Evolutionary conservation across 2,329 filamentous ascomycete genomes (phyloP).

Genomic region (Fusarium sp.): DNA sequence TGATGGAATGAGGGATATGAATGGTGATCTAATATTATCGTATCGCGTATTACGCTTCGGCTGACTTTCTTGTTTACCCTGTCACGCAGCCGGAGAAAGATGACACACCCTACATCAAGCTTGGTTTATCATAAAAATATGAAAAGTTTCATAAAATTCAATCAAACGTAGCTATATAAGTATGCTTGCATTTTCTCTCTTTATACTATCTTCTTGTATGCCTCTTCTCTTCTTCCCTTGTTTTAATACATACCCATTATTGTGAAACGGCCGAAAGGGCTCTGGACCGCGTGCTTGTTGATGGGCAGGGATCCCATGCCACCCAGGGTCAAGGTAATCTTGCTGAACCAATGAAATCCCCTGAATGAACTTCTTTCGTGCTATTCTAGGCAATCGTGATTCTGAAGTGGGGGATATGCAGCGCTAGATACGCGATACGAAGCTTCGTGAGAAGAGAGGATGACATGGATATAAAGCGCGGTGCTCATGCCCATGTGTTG

Average conservation of each 20-base stretch:
- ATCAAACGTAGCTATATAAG: too few species aligned
- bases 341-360: conserved; percentile 6
- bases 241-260: too few species aligned
- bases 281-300: not conserved
- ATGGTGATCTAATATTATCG: not conserved
- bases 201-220: too few species aligned
- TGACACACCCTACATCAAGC: too few species aligned
- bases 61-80: not conserved
- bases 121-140: too few species aligned
- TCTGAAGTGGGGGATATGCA: not conserved
- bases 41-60: not conserved
- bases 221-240: too few species aligned
- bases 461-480: not conserved
- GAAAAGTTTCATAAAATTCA: too few species aligned
- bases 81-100: not conserved
- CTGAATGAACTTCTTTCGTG: not conserved
- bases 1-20: not conserved
- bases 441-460: not conserved
- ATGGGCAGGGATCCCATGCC: not conserved
- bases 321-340: not conserved
- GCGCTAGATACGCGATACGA: not conserved
- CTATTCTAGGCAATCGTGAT: conserved; percentile 7
- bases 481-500: not conserved
- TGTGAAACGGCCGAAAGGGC: too few species aligned
- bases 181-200: too few species aligned